These are phyloP conservation scores for Paraphaeosphaeria minitans DNA, from an alignment of 2,329 filamentous ascomycete genomes.

Conservation along the genomic window DNA sequence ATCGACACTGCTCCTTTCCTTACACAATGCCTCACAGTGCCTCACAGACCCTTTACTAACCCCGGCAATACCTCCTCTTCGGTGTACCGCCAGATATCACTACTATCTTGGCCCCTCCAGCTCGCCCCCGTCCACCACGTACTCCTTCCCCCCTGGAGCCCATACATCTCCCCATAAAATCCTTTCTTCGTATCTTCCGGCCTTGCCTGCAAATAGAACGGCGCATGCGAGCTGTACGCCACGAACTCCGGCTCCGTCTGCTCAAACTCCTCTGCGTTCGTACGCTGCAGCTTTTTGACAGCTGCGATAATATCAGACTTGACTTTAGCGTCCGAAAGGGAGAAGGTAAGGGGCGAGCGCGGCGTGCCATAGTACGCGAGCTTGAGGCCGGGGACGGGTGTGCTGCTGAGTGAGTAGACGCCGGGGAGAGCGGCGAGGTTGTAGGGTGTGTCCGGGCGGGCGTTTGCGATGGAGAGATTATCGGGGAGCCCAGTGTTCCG, in stretches of 20 bases:
- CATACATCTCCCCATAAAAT: slow-evolving; percentile 30
- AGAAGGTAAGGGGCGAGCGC: neutral
- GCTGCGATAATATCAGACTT: neutral
- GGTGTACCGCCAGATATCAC: slow-evolving; percentile 29
- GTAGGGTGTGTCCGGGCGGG: slow-evolving; percentile 29
- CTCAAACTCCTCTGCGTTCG: slow-evolving; percentile 13
- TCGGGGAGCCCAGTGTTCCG: slow-evolving; percentile 47
- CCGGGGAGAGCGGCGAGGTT: slow-evolving; percentile 38
- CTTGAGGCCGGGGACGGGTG: neutral
- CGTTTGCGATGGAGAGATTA: slow-evolving; percentile 29
- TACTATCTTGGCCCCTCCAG: slow-evolving; percentile 25
- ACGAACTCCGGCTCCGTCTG: slow-evolving; percentile 21
- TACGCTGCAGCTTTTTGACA: slow-evolving; percentile 17
- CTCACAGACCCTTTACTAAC: slow-evolving; percentile 14
- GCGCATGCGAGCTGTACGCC: slow-evolving; percentile 29
- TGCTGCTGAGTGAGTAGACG: slow-evolving; percentile 19
- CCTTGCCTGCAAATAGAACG: slow-evolving; percentile 22
- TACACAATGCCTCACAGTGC: neutral
- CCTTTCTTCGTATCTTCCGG: slow-evolving; percentile 19
- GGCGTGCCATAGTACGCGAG: slow-evolving; percentile 1
- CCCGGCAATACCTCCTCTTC: slow-evolving; percentile 48
- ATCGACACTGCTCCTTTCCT: too few relatives aligned
- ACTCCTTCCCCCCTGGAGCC: slow-evolving; percentile 24
- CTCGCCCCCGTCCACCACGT: slow-evolving; percentile 31
- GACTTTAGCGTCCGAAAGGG: neutral